Evolutionary conservation across 75 land plant genomes (phyloP), one percentile per base, ranked within the genome.

Genomic region (Cunninghamia lanceolata): DNA sequence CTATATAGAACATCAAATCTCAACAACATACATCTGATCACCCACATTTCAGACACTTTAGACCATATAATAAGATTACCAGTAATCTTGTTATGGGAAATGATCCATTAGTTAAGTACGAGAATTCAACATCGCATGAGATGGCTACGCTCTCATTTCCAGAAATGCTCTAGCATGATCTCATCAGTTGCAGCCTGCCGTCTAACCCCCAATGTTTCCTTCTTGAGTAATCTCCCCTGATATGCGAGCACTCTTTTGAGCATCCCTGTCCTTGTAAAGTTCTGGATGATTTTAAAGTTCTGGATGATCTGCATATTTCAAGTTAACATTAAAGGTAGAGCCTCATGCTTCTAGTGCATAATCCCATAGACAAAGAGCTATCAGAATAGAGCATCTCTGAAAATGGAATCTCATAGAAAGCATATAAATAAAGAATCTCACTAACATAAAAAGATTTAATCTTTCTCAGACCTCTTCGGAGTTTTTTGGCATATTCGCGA

Each of bases 111-210:
- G 30, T 34, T 73, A 2, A 73, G 75, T 34, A 30, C 75, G 11
- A 70, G 3, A 73, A 73, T n/a, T 80, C 82, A 80, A 13, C 98
- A 91, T 50, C 99, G 92, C 96, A 95, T 94, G 21, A 91, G 91
- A 17, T 97, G 96, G 25, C 94, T 90, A 8, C 97, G 91, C 88
- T 98, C 99, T 77, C 97, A 89, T 83, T 98, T 98, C 40, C 99
- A 94, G 66, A 98, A 98, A 14, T 99, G 96, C 81, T 98, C 97
- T 10, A 98, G 91, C 96, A 96, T 98, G 86, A 98, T 89, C 82
- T 96, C 94, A 90, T 98, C 99, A 6, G 99, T 96, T 70, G 99
- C 97, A 88, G 99, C 99, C 89, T 92, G 94, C 81, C 99, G 89
- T 66, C 93, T 74, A 35, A 88, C 94, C n/a, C 91, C 93, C 7